A percentile compares a stretch with the other conserved stretches of the same genome.
These are phyloP conservation scores for Gossypium australe DNA, from an alignment of 345 rosid genomes.

Conservation along the genomic window DNA sequence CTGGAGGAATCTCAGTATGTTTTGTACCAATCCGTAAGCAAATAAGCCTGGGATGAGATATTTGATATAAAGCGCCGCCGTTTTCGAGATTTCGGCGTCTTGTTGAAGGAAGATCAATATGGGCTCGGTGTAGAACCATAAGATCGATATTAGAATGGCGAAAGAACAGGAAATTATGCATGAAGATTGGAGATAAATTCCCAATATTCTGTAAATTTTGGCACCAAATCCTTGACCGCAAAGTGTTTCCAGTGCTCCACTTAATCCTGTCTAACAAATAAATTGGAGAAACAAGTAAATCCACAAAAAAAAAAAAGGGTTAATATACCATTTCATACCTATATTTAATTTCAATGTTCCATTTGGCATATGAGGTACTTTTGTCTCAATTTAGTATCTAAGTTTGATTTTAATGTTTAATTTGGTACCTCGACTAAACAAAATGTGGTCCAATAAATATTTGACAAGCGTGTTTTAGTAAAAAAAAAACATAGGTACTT, in stretches of 20 bases:
- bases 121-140: constrained; percentile 54
- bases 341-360: no score
- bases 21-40: constrained; percentile 58
- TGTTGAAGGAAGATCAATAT: constrained; percentile 45
- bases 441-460: no score
- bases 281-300: no score
- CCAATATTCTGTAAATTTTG: constrained; percentile 48
- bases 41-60: constrained; percentile 63
- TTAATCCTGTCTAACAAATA: constrained; percentile 45
- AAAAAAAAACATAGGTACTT: no score
- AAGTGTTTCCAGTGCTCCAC: constrained; percentile 79
- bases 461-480: no score
- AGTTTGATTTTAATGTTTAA: no score
- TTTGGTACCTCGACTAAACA: no score
- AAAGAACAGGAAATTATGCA: constrained; percentile 48
- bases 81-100: constrained; percentile 41
- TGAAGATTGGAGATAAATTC: constrained; percentile 69
- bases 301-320: no score
- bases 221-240: constrained; percentile 91
- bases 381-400: no score
- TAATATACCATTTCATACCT: no score
- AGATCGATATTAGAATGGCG: constrained; percentile 40
- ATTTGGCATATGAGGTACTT: no score
- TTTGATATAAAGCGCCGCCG: constrained; percentile 50
- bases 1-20: constrained; percentile 69